Evolutionary conservation across 1,139 yeast species (phyloP), one percentile per base, ranked within the genome.

Genomic region (Nakaseomyces kungkrabaensis): DNA sequence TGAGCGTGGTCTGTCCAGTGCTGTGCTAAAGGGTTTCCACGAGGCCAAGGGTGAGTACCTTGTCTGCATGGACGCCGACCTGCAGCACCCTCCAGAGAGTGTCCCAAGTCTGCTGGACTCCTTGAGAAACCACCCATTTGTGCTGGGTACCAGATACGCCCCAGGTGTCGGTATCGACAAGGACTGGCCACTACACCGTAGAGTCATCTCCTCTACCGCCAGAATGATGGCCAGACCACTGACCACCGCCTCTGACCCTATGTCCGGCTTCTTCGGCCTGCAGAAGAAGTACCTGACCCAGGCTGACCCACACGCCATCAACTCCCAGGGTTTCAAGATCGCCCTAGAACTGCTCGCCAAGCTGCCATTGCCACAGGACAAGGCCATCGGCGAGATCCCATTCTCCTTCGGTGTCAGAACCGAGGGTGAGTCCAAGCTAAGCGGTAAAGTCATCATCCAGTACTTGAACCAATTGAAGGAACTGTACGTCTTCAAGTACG

Each of bases 371-470:
- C 74, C 74, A 45, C 51, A 56, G 36, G 59, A 58, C 38, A 50
- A 59, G 42, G 61, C 68, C 37, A 64, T 72, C 45, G 76, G 75
- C 51, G 77, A 73, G 55, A 67, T 72, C 34, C 75, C 76, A 46
- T 73, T 72, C 54, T 70, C 74, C n/a, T 73, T 73, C 53, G 77
- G 76, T 59, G 75, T 72, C 34, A 71, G 77, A 66, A 69, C 74
- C 10, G 76, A 72, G 56, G 77, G 77, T 59, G 77, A 73, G 54
- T 71, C 75, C 43, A 73, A 73, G 55, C 62, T 73, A 37, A 68
- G 73, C 10, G 70, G 75, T 45, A 73, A 73, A 53, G 77, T 73
- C 45, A 72, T 72, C 67, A 59, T 73, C 36, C 75, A 69, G 56
- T 73, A 73, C 52, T 55, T 73, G 49, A 66, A 67, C 45, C 77